Base-by-base conservation (phyloP, 208 protist genomes). In the Leishmania braziliensis region DNA sequence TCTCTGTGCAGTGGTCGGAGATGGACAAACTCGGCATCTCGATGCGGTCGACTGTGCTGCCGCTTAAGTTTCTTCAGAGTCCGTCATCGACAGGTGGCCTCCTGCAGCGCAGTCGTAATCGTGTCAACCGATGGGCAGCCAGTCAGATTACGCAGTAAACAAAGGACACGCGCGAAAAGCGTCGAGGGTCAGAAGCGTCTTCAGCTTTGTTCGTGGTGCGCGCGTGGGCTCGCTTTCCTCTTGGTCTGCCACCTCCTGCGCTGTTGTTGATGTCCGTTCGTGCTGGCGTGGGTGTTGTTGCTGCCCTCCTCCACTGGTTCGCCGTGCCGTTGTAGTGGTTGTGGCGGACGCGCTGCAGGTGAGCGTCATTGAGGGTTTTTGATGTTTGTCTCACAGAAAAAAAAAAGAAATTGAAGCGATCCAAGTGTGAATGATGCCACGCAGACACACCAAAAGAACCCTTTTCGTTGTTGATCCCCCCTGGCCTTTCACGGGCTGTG, bases 1-100 rank as follows among this genome's bases (percentile, higher is more conserved):
- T 98, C 78, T 88, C 95, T n/a, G 92, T 97, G 77, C 91, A 96
- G 86, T 98, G 95, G 94, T 97, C 95, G 29, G 95, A 98, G 82
- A 96, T 98, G 92, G 94, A 97, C 69, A 98, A 98, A 80, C 86
- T 98, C 33, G 95, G 95, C 46, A 91, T 98, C 54, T 98, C 95
- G 16, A 98, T 98, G 93, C 90, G 95, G 26, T 79, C 93, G 23
- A 90, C 94, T 14, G 94, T 97, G 62, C 80, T 98, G 65, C 88
- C 91, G 68, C 80, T 98, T 20, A 96, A 96, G 75, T 98, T 98
- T 74, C 83, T 98, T 33, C 82, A 95, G 72, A 83, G 90, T 36
- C 89, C 87, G 54, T 78, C 83, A 2, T 43, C 33, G 29, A 82
- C 77, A 1, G 85, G 85, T 50, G 93, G 95, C 29, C 77, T 96